Evolutionary conservation across 2,329 filamentous ascomycete genomes (phyloP), one percentile per base, ranked within the genome.

Genomic region (Calonectria pauciramosa): DNA sequence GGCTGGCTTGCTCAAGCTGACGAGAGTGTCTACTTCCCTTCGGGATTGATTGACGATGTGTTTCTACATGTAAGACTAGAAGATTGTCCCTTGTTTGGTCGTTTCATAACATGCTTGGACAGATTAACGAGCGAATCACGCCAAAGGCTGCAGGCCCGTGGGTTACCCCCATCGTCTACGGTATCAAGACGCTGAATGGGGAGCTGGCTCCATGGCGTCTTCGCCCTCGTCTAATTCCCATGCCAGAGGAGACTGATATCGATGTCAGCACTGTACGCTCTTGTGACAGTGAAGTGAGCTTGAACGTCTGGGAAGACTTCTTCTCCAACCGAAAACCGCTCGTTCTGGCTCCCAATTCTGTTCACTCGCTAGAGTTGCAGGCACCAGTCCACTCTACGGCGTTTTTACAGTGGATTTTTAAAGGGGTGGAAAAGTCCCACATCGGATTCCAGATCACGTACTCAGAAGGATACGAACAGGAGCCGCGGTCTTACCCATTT

Each of bases 401-500:
- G 10, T 77, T 77, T 30, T n/a, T 75, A 14, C 64, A 34, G 9
- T 76, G 71, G 71, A 32, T 36, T 1, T 74, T 76, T 41, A 64
- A 72, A 36, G 68, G 68, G 9, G 13, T 36, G 11, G 38, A 60
- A n/a, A 28, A 56, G 11, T 67, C 65, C 7, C 74, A 70, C 13
- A 34, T 76, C 10, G 38, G 34, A 3, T 41, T 77, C 38, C 71
- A 72, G 23, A 56, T 75, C 7, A 72, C 63, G 1, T 76, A 77
- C 49, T 74, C 74, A 10, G 75, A 77, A 47, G 74, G 74, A n/a
- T 77, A 77, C 20, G 75, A 77, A 56, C 60, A 70, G 3, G 67
- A 76, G 26, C 74, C 75, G 16, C 71, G 71, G 2, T 41, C 69
- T 4, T 76, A 76, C 32, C 76, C 76, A 7, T 77, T 76, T 64